Percentiles rank a stretch among this genome's conserved stretches.
Conservation (phyloP, 805 yeast genomes). For the Myxozyma udenii region DNA sequence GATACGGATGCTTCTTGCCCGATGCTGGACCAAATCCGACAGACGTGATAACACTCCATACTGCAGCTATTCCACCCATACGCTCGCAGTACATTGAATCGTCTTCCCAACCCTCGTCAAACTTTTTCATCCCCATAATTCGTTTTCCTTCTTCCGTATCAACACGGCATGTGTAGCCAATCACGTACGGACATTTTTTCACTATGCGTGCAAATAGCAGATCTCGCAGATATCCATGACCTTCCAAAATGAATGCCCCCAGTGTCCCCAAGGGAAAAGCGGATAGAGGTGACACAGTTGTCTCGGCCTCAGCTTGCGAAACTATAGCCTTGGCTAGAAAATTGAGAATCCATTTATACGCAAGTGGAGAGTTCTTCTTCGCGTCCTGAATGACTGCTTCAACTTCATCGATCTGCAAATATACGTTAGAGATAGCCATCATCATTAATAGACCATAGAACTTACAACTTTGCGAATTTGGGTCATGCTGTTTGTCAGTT, state of each 20-base stretch:
- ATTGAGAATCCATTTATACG: conserved; percentile 72
- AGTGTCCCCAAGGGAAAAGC: conserved; percentile 77
- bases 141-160: conserved; percentile 78
- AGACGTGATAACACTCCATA: conserved; percentile 73
- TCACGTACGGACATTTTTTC: conserved; percentile 83
- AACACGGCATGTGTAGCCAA: conserved; percentile 73
- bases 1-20: conserved; percentile 49
- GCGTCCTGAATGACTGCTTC: conserved; percentile 50
- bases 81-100: conserved; percentile 77
- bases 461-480: conserved; percentile 50
- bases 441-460: background rate
- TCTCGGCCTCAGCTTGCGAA: conserved; percentile 90
- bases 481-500: conserved; percentile 65
- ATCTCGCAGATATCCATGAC: conserved; percentile 52
- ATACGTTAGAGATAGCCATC: background rate
- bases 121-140: conserved; percentile 84
- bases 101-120: conserved; percentile 48
- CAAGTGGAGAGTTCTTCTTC: conserved; percentile 44
- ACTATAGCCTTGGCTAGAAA: conserved; percentile 81
- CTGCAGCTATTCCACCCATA: conserved; percentile 77
- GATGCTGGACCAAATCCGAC: conserved; percentile 36
- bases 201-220: conserved; percentile 74
- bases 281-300: conserved; percentile 69
- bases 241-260: conserved; percentile 52
- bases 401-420: conserved; percentile 50